A percentile compares a stretch with the other conserved stretches of the same genome.
Evolutionary conservation across 202 grass and related monocot species (phyloP).

Genomic region (Saccharum hybrid): DNA sequence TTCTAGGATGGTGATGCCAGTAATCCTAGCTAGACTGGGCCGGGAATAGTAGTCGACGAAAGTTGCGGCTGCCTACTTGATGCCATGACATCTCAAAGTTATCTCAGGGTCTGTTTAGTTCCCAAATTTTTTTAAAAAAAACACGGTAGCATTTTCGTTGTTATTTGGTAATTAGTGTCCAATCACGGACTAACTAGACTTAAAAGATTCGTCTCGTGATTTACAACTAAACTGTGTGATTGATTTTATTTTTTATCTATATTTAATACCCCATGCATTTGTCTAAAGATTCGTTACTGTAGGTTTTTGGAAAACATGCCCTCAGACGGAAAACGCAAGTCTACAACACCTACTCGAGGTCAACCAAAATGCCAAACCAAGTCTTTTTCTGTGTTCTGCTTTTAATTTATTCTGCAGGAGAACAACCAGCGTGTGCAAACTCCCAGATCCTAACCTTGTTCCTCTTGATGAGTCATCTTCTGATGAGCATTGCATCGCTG

Average conservation of each 20-base stretch:
- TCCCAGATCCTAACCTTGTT: background rate
- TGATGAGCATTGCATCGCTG: background rate
- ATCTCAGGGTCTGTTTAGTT: too few species aligned
- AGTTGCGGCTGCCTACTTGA: background rate
- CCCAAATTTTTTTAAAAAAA: too few species aligned
- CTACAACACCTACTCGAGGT: background rate
- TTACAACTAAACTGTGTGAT: too few species aligned
- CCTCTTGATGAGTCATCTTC: background rate
- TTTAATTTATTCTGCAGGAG: background rate
- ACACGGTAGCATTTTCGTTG: too few species aligned
- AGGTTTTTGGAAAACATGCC: too few species aligned
- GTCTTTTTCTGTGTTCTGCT: conserved; percentile 18
- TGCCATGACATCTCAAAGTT: too few species aligned
- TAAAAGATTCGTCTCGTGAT: too few species aligned
- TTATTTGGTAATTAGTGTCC: too few species aligned
- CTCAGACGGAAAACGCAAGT: background rate
- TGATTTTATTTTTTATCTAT: too few species aligned
- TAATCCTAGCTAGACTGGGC: background rate
- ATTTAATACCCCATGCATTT: too few species aligned
- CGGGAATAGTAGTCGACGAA: background rate
- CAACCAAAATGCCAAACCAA: conserved; percentile 16
- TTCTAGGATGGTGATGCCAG: background rate
- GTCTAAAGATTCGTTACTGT: too few species aligned
- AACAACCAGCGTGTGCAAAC: background rate
- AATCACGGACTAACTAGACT: too few species aligned